A percentile compares a stretch with the other conserved stretches of the same genome.
These are phyloP conservation scores for Suhomyces wounanorum DNA, from an alignment of 1,139 yeast species.

Conservation along the genomic window DNA sequence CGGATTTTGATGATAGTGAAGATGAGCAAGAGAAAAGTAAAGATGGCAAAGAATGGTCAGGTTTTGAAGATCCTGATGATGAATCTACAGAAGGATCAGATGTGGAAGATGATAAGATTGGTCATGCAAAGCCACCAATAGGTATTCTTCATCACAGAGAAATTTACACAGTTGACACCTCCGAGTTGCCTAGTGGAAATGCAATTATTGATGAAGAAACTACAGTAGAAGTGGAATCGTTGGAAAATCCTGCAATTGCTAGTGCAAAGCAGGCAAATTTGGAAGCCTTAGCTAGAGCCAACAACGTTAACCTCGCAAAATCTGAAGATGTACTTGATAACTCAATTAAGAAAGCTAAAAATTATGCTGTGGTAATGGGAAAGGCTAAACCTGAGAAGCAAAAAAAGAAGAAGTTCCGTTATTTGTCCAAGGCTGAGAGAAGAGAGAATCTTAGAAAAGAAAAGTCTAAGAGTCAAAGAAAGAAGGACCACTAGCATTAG, in stretches of 20 bases:
- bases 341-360: constrained; percentile 68
- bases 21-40: constrained; percentile 24
- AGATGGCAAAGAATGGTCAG: constrained; percentile 22
- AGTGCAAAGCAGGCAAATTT: constrained; percentile 39
- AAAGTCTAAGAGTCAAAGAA: constrained; percentile 25
- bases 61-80: constrained; percentile 15
- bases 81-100: constrained; percentile 22
- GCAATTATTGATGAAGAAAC: constrained; percentile 57
- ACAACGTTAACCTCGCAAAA: constrained; percentile 62
- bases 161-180: constrained; percentile 48
- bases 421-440: constrained; percentile 78
- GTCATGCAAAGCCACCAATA: constrained; percentile 20
- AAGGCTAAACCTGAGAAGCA: constrained; percentile 46
- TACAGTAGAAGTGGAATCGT: constrained; percentile 60
- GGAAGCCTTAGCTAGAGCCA: constrained; percentile 58
- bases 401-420: constrained; percentile 82
- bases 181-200: constrained; percentile 38
- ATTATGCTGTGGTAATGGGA: constrained; percentile 68
- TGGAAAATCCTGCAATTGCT: constrained; percentile 48
- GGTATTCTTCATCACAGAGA: constrained; percentile 48
- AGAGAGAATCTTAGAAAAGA: constrained; percentile 66
- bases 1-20: constrained; percentile 32
- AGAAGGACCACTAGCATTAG: background rate
- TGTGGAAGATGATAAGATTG: constrained; percentile 18
- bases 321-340: constrained; percentile 63